A percentile compares a stretch with the other conserved stretches of the same genome.
Conservation (phyloP, 805 yeast genomes). For the Starmerella gropengiesseri region DNA sequence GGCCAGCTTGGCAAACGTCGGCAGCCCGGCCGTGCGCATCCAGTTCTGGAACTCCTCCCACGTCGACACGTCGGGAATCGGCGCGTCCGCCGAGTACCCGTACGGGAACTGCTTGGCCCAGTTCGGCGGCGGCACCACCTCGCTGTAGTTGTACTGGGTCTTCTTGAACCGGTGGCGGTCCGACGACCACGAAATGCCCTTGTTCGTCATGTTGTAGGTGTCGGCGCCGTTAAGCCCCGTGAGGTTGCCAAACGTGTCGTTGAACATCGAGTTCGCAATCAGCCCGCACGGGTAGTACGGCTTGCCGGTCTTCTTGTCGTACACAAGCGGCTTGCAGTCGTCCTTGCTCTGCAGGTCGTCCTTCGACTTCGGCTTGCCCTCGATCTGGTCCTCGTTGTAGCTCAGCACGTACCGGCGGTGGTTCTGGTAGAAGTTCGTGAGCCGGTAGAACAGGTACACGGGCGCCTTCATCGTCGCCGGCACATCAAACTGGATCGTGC, state of each 20-base stretch:
- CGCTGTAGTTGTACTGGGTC: slow-evolving; percentile 53
- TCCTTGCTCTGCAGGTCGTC: slow-evolving; percentile 39
- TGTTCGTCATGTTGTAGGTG: slow-evolving; percentile 37
- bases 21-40: slow-evolving; percentile 96
- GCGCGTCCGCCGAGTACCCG: slow-evolving; percentile 73
- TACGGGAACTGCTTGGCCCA: slow-evolving; percentile 73
- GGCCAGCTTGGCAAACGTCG: slow-evolving; percentile 76
- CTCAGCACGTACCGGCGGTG: slow-evolving; percentile 89
- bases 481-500: slow-evolving; percentile 60
- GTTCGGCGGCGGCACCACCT: slow-evolving; percentile 89
- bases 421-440: slow-evolving; percentile 87
- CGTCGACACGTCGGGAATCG: slow-evolving; percentile 55
- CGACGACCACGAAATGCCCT: slow-evolving; percentile 74
- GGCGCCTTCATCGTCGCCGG: slow-evolving; percentile 64
- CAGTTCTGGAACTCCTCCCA: slow-evolving; percentile 90
- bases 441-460: slow-evolving; percentile 64
- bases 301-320: slow-evolving; percentile 33
- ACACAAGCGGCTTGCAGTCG: slow-evolving; percentile 54
- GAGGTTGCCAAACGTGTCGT: slow-evolving; percentile 56
- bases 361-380: slow-evolving; percentile 56
- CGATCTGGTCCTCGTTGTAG: slow-evolving; percentile 66
- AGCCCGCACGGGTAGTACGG: slow-evolving; percentile 89
- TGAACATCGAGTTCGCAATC: slow-evolving; percentile 84
- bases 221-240: slow-evolving; percentile 36
- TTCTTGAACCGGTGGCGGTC: slow-evolving; percentile 64